Evolutionary conservation across 306 rosid genomes (phyloP), one percentile per base, ranked within the genome.

Genomic region (Quercus dentata): DNA sequence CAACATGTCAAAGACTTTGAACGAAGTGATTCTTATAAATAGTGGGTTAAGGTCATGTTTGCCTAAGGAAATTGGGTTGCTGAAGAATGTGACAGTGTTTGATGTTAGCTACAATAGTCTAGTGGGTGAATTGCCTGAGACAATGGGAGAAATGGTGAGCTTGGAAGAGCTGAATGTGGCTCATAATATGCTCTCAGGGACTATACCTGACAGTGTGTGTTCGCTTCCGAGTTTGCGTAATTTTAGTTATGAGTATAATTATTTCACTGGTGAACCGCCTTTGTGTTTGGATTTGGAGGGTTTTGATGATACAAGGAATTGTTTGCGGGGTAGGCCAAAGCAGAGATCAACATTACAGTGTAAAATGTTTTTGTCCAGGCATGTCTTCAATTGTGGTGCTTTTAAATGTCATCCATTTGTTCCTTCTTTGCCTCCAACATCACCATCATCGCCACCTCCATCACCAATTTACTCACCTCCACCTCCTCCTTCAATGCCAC

Each of bases 91-190:
- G 23, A 88, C 83, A 2, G 90, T 93, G 77, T 89, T 91, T 15
- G 93, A 93, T 63, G 90, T 85, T 15, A 89, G 94, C 82, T 71
- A 80, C 61, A 90, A 93, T 74, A 77, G 80, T 77, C 76, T 93
- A 0, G 12, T 79, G 13, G 94, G 94, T 28, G 80, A 89, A 6
- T 80, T 93, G 74, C 93, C 97, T 0, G 52, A 57, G 19, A 67
- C 83, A n/a, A 59, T 88, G 61, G 94, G 90, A 14, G 59, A 79
- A 30, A 75, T 82, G 70, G 81, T 73, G 69, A 88, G 92, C 44
- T 55, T 93, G 82, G 94, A 88, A 81, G 80, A 83, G 85, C 80
- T 90, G 57, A 71, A 90, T 74, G 94, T 90, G 19, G 93, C 92
- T 15, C 87, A 87, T 41, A 94, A 94, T 77, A 84, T 63, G 73